Evolutionary conservation across 768 basidiomycete genomes (phyloP).

Genomic region (Coprinopsis strossmayeri): DNA sequence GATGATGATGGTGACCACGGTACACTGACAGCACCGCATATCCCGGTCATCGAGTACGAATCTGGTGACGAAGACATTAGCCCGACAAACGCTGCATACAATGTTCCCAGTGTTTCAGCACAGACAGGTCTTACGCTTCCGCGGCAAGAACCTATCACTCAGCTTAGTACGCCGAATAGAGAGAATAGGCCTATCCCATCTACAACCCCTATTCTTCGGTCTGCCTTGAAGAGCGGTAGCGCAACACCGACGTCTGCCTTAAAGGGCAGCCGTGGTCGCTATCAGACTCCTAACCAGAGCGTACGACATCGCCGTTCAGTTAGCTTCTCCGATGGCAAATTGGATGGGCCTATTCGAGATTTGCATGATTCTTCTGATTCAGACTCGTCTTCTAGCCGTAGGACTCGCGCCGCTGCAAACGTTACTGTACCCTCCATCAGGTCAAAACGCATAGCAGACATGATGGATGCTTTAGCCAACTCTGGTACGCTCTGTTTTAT

Average conservation of each 20-base stretch:
- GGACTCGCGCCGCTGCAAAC: conserved; percentile 14
- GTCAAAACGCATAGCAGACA: conserved; percentile 74
- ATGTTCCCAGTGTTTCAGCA: conserved; percentile 3
- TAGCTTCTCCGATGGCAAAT: conserved; percentile 94
- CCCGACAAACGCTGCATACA: conserved; percentile 2
- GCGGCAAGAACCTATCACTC: conserved; percentile 1
- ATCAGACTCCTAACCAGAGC: conserved; percentile 47
- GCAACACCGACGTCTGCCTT: conserved; percentile 55
- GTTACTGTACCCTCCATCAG: conserved; percentile 50
- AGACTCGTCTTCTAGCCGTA: not conserved
- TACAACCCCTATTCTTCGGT: conserved; percentile 33
- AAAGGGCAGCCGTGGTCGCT: conserved; percentile 43
- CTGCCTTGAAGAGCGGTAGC: conserved; percentile 35
- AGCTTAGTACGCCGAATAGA: conserved; percentile 7
- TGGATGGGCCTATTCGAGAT: conserved; percentile 81
- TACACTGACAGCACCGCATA: conserved; percentile 22
- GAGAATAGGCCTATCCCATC: conserved; percentile 8
- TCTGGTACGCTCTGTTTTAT: no score
- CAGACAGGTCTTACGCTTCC: conserved; percentile 6
- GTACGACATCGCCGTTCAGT: conserved; percentile 69
- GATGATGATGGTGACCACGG: conserved; percentile 32
- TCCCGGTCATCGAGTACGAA: conserved; percentile 31
- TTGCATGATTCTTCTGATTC: conserved; percentile 24
- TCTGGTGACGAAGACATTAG: conserved; percentile 30
- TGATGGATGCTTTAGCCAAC: conserved; percentile 70